Evolutionary conservation across 495 filamentous ascomycete genomes (phyloP).

Genomic region (Pyrenula massariospora): DNA sequence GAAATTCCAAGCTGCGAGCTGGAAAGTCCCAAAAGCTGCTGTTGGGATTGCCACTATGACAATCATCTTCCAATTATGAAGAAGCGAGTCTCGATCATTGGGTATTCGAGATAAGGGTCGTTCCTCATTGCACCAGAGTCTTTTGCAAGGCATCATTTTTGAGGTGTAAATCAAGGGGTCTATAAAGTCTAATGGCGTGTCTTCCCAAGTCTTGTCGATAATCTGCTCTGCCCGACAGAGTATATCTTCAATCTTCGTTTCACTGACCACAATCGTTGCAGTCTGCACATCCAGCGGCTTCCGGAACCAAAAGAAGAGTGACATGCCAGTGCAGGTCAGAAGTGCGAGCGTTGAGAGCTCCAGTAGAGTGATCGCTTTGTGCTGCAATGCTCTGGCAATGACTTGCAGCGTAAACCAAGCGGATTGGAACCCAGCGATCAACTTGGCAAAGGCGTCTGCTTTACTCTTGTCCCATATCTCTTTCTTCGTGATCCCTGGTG

Average conservation of each 20-base stretch:
- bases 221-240: conserved; percentile 9
- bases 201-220: conserved; percentile 8
- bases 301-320: conserved; percentile 11
- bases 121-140: not conserved
- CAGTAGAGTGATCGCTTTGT: conserved; percentile 16
- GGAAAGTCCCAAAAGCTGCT: conserved; percentile 14
- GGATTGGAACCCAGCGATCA: conserved; percentile 15
- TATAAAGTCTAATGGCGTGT: conserved; percentile 25
- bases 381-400: conserved; percentile 9
- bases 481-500: conserved; percentile 7
- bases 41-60: conserved; percentile 4
- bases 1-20: conserved; percentile 25
- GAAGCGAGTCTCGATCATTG: conserved; percentile 6
- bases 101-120: conserved; percentile 7
- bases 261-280: conserved; percentile 7
- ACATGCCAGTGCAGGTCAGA: conserved; percentile 13
- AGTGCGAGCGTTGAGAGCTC: conserved; percentile 20
- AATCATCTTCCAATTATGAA: conserved; percentile 4
- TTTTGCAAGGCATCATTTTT: conserved; percentile 5
- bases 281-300: conserved; percentile 18
- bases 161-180: conserved; percentile 11
- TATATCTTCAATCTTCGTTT: conserved; percentile 10
- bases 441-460: conserved; percentile 13
- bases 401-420: conserved; percentile 15
- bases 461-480: conserved; percentile 23